phyloP scores from a whole-genome alignment of 371 early-diverging fungal species.

The Mortierella sp. region DNA sequence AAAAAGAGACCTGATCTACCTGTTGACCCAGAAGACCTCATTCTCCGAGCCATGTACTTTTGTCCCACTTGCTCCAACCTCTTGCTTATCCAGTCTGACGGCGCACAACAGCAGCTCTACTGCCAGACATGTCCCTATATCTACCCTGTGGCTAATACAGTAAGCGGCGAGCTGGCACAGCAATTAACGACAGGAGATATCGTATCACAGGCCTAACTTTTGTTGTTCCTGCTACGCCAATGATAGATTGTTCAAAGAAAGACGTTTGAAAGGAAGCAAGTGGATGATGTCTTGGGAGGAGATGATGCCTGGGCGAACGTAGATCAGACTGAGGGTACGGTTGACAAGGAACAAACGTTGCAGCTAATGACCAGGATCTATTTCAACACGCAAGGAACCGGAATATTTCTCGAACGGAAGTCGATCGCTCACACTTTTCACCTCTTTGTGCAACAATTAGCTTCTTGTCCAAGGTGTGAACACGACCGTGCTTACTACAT shows the following conservation, averaged over 20 bases:
- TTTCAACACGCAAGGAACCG: too few species aligned
- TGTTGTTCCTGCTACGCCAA: background rate
- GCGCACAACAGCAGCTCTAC: constrained; percentile 72
- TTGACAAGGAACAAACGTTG: too few species aligned
- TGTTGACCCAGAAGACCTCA: background rate
- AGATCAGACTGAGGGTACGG: constrained; percentile 85
- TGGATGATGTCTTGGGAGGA: constrained; percentile 95
- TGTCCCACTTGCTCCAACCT: constrained; percentile 91
- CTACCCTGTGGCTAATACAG: constrained; percentile 70
- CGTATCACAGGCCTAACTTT: too few species aligned
- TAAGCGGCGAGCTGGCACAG: constrained; percentile 43
- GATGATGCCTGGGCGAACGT: constrained; percentile 93
- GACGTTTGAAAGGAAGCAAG: constrained; percentile 81
- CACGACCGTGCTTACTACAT: constrained; percentile 89
- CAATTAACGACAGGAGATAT: too few species aligned
- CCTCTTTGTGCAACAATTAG: constrained; percentile 45
- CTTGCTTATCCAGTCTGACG: constrained; percentile 75
- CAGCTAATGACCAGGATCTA: background rate
- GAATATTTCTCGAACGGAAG: background rate
- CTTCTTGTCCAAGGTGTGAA: constrained; percentile 90
- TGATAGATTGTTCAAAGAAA: constrained; percentile 67
- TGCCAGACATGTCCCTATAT: constrained; percentile 93
- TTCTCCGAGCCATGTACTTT: constrained; percentile 73
- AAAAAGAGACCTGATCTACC: background rate
- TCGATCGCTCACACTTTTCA: background rate